These are phyloP conservation scores for Neoscytalidium dimidiatum DNA, from an alignment of 2,329 filamentous ascomycete species.

Conservation along the genomic window DNA sequence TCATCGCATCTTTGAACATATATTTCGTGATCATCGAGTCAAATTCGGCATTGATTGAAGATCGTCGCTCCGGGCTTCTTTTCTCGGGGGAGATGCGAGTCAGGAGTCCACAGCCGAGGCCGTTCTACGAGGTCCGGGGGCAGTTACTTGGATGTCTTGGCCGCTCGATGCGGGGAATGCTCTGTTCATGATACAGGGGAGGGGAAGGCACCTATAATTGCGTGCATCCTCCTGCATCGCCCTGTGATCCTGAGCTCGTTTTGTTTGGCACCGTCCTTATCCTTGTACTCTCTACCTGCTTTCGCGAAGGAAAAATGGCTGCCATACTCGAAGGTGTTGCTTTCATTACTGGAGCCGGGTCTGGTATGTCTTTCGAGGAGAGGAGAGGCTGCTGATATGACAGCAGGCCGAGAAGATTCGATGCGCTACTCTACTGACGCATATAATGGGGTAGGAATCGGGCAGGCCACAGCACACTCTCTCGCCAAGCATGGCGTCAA, in stretches of 20 bases:
- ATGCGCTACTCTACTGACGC: too few species aligned
- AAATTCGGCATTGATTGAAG: not conserved
- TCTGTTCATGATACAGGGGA: not conserved
- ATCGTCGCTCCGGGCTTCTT: not conserved
- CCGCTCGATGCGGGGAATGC: not conserved
- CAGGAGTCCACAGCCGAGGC: not conserved
- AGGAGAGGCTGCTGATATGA: too few species aligned
- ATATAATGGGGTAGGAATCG: conserved; percentile 48
- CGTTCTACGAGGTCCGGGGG: not conserved
- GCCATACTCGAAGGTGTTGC: conserved; percentile 48
- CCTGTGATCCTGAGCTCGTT: not conserved
- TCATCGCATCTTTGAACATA: too few species aligned
- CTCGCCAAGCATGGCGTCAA: conserved; percentile 2
- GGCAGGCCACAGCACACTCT: conserved; percentile 48
- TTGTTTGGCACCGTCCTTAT: too few species aligned
- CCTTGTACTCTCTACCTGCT: not conserved
- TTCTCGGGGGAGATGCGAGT: not conserved
- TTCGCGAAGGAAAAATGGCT: conserved; percentile 34
- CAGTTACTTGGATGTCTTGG: not conserved
- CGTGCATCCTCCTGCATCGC: not conserved
- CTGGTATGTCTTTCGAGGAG: conserved; percentile 41
- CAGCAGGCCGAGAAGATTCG: too few species aligned
- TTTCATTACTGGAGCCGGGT: conserved; percentile 52
- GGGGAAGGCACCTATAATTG: not conserved
- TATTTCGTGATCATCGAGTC: not conserved